Evolutionary conservation across 2,329 filamentous ascomycete genomes (phyloP).

Genomic region (Colletotrichum sp.): DNA sequence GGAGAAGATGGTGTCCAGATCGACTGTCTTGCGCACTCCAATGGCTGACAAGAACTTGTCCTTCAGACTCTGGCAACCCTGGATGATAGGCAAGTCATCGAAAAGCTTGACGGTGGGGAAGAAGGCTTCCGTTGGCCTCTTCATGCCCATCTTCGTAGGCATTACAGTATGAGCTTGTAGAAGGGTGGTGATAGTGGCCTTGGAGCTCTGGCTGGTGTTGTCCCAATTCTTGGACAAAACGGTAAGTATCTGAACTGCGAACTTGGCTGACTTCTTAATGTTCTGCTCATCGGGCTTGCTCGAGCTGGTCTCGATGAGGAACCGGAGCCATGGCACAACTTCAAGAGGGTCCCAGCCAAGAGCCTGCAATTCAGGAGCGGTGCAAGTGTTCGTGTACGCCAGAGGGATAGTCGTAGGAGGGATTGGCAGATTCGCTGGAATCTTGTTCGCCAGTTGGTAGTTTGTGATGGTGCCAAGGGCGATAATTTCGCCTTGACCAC

Average conservation of each 20-base stretch:
- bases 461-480: slow-evolving; percentile 76
- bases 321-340: slow-evolving; percentile 84
- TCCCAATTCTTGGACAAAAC: slow-evolving; percentile 93
- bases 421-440: slow-evolving; percentile 81
- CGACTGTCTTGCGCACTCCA: slow-evolving; percentile 93
- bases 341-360: slow-evolving; percentile 89
- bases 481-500: slow-evolving; percentile 73
- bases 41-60: slow-evolving; percentile 86
- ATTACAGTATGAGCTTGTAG: slow-evolving; percentile 76
- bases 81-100: slow-evolving; percentile 86
- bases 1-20: slow-evolving; percentile 91
- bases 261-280: slow-evolving; percentile 73
- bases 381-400: slow-evolving; percentile 77
- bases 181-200: slow-evolving; percentile 66
- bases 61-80: slow-evolving; percentile 79
- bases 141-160: slow-evolving; percentile 92
- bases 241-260: slow-evolving; percentile 78
- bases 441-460: slow-evolving; percentile 78
- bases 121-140: slow-evolving; percentile 82
- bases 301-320: slow-evolving; percentile 73
- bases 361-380: slow-evolving; percentile 71
- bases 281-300: slow-evolving; percentile 68
- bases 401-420: slow-evolving; percentile 85
- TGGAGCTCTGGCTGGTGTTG: slow-evolving; percentile 69
- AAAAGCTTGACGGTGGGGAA: slow-evolving; percentile 95